Percentiles rank a stretch among this genome's conserved stretches.
phyloP scores from a whole-genome alignment of 2,329 filamentous ascomycete species.

The Penicillium sp. region DNA sequence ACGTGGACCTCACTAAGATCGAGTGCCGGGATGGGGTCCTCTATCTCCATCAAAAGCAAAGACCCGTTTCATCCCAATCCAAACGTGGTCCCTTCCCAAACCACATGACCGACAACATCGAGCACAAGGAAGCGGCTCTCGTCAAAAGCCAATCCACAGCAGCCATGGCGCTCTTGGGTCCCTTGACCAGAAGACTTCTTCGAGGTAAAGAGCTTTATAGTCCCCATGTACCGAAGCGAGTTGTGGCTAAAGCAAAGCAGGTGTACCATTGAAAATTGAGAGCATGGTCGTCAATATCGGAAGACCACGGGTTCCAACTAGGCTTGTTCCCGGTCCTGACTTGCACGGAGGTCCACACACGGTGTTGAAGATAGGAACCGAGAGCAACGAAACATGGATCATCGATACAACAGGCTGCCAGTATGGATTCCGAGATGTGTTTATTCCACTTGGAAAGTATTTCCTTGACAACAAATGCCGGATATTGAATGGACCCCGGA shows the following conservation, averaged over 20 bases:
- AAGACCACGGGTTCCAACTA: background rate
- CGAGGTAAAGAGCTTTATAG: background rate
- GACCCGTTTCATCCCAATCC: background rate
- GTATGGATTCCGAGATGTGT: background rate
- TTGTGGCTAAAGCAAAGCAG: background rate
- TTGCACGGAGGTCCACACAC: background rate
- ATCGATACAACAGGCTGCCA: background rate
- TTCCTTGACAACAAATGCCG: background rate
- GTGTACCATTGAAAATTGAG: background rate
- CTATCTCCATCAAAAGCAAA: background rate
- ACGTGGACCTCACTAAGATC: background rate
- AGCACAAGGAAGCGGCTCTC: background rate
- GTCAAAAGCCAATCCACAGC: background rate
- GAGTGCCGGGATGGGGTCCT: background rate
- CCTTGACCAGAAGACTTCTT: background rate
- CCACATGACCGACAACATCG: background rate
- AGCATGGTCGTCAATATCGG: background rate
- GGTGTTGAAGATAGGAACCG: background rate
- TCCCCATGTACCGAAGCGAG: background rate
- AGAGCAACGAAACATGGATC: background rate
- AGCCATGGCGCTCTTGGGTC: background rate
- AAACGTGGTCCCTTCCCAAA: background rate
- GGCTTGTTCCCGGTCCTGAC: background rate
- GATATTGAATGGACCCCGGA: background rate
- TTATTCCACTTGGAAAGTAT: background rate